Conservation (phyloP, 2,329 filamentous ascomycete genomes). For the Colletotrichum orchidophilum region DNA sequence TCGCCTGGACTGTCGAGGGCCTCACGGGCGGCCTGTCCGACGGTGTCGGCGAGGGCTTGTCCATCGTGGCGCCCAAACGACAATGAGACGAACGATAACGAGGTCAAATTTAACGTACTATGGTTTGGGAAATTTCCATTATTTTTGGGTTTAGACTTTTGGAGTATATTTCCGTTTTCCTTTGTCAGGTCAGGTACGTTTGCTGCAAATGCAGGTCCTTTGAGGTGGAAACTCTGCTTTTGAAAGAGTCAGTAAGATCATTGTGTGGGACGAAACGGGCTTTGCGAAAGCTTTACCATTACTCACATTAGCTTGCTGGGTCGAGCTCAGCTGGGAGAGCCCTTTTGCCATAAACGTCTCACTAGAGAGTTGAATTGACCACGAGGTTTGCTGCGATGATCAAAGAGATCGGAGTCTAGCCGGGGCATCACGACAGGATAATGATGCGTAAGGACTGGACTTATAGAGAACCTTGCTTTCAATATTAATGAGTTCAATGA, state of each 20-base stretch:
- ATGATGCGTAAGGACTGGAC: not conserved
- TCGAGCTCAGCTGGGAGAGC: not conserved
- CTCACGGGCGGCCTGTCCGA: slow-evolving; percentile 74
- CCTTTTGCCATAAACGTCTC: not conserved
- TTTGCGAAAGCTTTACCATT: not conserved
- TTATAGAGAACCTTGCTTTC: not conserved
- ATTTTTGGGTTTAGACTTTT: slow-evolving; percentile 17
- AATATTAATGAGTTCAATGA: not conserved
- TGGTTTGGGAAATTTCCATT: not conserved
- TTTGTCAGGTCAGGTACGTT: not conserved
- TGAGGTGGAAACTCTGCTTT: not conserved
- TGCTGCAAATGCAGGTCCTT: not conserved
- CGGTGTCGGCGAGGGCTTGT: slow-evolving; percentile 57
- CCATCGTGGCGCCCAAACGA: slow-evolving; percentile 25
- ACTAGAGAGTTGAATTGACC: not conserved
- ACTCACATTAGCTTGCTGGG: not conserved
- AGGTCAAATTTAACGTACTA: not conserved
- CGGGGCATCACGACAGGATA: not conserved
- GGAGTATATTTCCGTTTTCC: slow-evolving; percentile 13
- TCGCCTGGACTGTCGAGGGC: slow-evolving; percentile 70
- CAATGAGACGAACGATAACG: slow-evolving; percentile 1
- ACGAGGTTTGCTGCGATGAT: not conserved
- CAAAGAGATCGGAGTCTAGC: not conserved
- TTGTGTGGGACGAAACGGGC: not conserved
- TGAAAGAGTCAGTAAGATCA: not conserved